Conservation (phyloP, 805 yeast species). For the Clavispora asparagi region DNA sequence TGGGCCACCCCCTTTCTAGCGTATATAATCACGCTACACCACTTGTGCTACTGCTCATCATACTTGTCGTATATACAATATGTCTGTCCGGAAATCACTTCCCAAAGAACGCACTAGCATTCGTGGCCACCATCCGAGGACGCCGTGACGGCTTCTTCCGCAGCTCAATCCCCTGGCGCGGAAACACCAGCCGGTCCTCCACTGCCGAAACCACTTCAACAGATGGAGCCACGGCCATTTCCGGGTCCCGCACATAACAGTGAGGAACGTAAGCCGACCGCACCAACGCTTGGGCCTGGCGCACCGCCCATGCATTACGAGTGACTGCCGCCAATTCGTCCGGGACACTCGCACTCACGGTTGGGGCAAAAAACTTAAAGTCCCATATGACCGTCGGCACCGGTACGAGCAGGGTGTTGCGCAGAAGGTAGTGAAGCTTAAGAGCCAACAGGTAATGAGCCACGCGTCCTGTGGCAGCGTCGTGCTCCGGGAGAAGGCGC, state of each 20-base stretch:
- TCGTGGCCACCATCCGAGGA: conserved; percentile 1
- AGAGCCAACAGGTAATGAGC: conserved; percentile 21
- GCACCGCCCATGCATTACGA: conserved; percentile 11
- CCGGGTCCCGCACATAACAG: conserved; percentile 10
- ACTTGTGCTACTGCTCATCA: too few relatives aligned
- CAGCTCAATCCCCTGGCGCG: neutral
- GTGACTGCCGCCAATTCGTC: neutral
- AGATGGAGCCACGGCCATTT: neutral
- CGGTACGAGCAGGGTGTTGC: neutral
- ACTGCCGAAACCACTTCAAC: neutral
- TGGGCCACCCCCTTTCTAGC: too few relatives aligned
- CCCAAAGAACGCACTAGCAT: conserved; percentile 16
- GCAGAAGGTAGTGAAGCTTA: conserved; percentile 17
- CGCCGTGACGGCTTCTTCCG: neutral
- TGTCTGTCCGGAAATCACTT: too few relatives aligned
- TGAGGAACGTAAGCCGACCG: conserved; percentile 7
- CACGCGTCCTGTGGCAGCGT: conserved; percentile 8
- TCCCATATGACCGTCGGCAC: conserved; percentile 10
- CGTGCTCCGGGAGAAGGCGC: conserved; percentile 12
- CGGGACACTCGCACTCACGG: conserved; percentile 2
- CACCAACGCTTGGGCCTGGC: conserved; percentile 7
- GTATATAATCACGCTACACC: too few relatives aligned
- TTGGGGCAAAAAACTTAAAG: conserved; percentile 11
- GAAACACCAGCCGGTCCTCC: conserved; percentile 3
- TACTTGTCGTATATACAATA: too few relatives aligned